Percentiles rank a stretch among this genome's conserved stretches.
These are phyloP conservation scores for Saccharomycopsis malanga DNA, from an alignment of 805 yeast species.

Conservation along the genomic window DNA sequence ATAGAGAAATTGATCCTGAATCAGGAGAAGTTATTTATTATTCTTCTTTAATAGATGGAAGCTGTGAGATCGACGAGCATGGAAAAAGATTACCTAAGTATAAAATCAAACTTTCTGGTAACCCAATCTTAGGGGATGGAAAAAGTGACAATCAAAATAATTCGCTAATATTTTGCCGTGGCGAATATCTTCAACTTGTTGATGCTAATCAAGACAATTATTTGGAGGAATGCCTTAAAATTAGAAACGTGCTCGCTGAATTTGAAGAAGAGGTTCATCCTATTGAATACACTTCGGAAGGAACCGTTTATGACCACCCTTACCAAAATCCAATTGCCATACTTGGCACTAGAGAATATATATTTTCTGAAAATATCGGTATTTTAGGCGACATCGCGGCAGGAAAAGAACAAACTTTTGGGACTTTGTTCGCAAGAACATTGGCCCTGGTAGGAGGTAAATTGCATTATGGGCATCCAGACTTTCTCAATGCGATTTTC, in stretches of 20 bases:
- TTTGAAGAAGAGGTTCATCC: constrained; percentile 47
- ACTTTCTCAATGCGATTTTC: constrained; percentile 64
- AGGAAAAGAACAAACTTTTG: constrained; percentile 83
- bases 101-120: constrained; percentile 62
- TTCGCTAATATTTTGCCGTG: constrained; percentile 66
- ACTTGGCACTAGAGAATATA: constrained; percentile 77
- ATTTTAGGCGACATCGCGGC: constrained; percentile 82
- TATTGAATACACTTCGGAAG: constrained; percentile 1
- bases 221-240: constrained; percentile 73
- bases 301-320: constrained; percentile 32
- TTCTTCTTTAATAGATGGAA: constrained; percentile 67
- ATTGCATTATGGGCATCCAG: constrained; percentile 84
- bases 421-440: constrained; percentile 77
- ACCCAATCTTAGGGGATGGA: constrained; percentile 81
- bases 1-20: constrained; percentile 36
- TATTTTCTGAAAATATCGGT: constrained; percentile 77
- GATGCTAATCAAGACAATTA: constrained; percentile 85
- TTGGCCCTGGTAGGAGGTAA: constrained; percentile 78
- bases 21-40: constrained; percentile 32
- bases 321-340: constrained; percentile 63
- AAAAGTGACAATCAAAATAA: constrained; percentile 80
- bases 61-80: constrained; percentile 50
- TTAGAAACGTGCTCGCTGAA: constrained; percentile 66
- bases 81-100: constrained; percentile 58
- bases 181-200: constrained; percentile 72